phyloP scores from a whole-genome alignment of 1,139 yeast species.

The Blastobotrys petasosporus region DNA sequence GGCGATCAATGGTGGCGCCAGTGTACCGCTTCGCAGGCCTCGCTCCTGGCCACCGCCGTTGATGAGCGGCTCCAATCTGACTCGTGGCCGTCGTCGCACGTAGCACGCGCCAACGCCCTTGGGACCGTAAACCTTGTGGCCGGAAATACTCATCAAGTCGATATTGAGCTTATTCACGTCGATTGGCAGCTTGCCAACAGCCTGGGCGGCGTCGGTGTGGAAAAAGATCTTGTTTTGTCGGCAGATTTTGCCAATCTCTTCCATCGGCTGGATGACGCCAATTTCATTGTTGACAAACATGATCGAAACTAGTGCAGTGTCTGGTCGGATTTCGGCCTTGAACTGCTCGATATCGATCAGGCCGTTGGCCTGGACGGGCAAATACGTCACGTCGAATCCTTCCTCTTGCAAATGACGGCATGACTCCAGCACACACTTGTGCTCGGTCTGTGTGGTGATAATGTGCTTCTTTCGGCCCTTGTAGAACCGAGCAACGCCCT shows the following conservation, averaged over 20 bases:
- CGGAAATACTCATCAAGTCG: constrained; percentile 87
- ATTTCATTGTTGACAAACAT: constrained; percentile 99
- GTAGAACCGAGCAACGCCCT: constrained; percentile 94
- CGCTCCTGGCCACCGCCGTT: constrained; percentile 99
- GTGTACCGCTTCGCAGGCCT: constrained; percentile 93
- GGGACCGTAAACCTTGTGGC: constrained; percentile 97
- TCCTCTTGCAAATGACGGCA: constrained; percentile 93
- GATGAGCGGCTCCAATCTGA: constrained; percentile 88
- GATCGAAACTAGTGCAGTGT: constrained; percentile 83
- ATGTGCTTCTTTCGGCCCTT: constrained; percentile 85
- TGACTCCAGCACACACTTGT: constrained; percentile 94
- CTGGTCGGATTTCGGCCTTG: constrained; percentile 80
- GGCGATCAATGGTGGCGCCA: constrained; percentile 90
- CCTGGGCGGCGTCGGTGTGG: constrained; percentile 99
- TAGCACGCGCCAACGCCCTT: constrained; percentile 96
- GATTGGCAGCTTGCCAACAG: constrained; percentile 85
- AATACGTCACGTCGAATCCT: constrained; percentile 92
- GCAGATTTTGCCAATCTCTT: constrained; percentile 87
- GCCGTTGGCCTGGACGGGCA: constrained; percentile 80
- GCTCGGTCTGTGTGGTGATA: constrained; percentile 95
- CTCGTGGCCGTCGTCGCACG: constrained; percentile 97
- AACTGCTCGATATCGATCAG: constrained; percentile 70
- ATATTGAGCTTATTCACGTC: constrained; percentile 93
- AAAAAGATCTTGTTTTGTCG: constrained; percentile 82
- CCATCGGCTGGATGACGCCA: constrained; percentile 94